Percentiles rank a stretch among this genome's conserved stretches.
These are phyloP conservation scores for Trametes pubescens DNA, from an alignment of 1,284 basidiomycete species.

Conservation along the genomic window DNA sequence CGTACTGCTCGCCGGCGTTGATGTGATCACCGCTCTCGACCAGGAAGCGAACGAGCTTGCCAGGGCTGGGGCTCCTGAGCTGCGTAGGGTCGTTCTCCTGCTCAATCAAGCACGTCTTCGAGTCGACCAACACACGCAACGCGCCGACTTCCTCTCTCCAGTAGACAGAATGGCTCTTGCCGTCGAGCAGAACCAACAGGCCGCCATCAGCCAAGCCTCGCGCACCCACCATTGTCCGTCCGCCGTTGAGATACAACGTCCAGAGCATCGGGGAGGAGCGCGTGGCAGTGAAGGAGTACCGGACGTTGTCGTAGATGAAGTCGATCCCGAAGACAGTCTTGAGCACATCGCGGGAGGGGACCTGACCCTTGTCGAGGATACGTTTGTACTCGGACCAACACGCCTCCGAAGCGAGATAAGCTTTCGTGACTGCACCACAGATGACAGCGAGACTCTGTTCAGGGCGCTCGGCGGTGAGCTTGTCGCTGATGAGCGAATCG, in stretches of 20 bases:
- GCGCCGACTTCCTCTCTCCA: slow-evolving; percentile 99
- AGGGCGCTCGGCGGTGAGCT: slow-evolving; percentile 96
- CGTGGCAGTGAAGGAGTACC: slow-evolving; percentile 96
- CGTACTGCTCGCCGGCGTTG: slow-evolving; percentile 95
- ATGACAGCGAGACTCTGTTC: slow-evolving; percentile 93
- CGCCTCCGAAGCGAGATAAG: slow-evolving; percentile 88
- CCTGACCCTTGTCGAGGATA: slow-evolving; percentile 97
- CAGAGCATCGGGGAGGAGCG: slow-evolving; percentile 89
- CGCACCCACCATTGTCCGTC: slow-evolving; percentile 88
- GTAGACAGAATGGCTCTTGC: slow-evolving; percentile 97
- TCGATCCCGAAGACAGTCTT: slow-evolving; percentile 98
- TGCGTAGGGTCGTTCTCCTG: slow-evolving; percentile 99
- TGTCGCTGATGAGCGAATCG: slow-evolving; percentile 95
- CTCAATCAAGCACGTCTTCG: slow-evolving; percentile 98
- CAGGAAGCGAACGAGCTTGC: slow-evolving; percentile 95
- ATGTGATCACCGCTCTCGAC: slow-evolving; percentile 98
- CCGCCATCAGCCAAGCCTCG: slow-evolving; percentile 96
- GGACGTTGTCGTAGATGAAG: slow-evolving; percentile 96
- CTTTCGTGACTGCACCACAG: slow-evolving; percentile 97
- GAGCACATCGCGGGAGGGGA: slow-evolving; percentile 92
- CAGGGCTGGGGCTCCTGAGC: slow-evolving; percentile 94
- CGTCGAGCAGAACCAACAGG: slow-evolving; percentile 90
- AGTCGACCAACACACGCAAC: slow-evolving; percentile 92
- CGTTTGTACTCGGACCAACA: slow-evolving; percentile 96
- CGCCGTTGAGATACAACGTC: slow-evolving; percentile 97